Evolutionary conservation across 1,284 basidiomycete species (phyloP).

Genomic region (Mycena sp.): DNA sequence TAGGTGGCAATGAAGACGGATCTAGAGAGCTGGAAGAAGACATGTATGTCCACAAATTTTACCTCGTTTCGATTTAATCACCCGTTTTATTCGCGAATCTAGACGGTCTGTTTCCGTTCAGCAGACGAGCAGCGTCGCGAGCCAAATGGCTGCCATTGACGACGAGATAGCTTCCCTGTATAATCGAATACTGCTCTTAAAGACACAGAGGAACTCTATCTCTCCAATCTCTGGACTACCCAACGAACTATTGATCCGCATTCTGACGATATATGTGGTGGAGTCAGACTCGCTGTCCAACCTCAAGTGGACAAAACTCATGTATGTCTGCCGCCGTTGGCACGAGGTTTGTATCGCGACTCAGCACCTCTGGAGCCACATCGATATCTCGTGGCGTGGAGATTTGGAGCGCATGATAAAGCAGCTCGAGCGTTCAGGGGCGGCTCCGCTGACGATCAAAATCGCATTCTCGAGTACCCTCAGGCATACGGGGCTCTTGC

Average conservation of each 20-base stretch:
- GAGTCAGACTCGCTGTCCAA: background rate
- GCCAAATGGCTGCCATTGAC: conserved; percentile 49
- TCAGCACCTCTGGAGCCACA: background rate
- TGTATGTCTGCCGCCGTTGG: conserved; percentile 7
- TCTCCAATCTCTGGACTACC: background rate
- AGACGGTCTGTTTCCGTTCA: too few relatives aligned
- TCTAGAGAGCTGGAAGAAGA: too few relatives aligned
- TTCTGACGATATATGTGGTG: background rate
- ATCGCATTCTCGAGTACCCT: background rate
- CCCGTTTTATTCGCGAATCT: too few relatives aligned
- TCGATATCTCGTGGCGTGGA: background rate
- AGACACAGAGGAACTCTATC: background rate
- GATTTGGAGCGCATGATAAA: background rate
- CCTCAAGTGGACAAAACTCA: background rate
- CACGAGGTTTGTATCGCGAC: background rate
- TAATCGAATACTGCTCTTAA: background rate
- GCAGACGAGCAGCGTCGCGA: conserved; percentile 47
- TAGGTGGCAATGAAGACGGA: too few relatives aligned
- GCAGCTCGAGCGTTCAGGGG: background rate
- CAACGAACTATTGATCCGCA: background rate
- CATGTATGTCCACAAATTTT: too few relatives aligned
- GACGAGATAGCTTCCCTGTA: background rate
- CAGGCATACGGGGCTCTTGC: too few relatives aligned
- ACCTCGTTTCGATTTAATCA: too few relatives aligned
- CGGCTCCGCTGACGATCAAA: background rate